Conservation (phyloP, 2,329 filamentous ascomycete species). For the Aspergillus chevalieri region DNA sequence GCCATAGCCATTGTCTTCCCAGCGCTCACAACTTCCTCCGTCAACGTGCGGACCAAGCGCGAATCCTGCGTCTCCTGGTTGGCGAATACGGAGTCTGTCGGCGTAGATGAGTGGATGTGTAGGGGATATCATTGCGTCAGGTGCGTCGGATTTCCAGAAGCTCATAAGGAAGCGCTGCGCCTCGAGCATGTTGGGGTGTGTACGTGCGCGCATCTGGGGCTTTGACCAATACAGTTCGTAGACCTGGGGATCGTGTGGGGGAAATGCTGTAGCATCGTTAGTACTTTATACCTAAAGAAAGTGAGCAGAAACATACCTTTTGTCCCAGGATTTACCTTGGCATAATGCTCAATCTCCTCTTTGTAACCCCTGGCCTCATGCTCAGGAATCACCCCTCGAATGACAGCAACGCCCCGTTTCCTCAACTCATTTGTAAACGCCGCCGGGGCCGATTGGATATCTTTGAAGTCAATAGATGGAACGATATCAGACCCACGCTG, state of each 20-base stretch:
- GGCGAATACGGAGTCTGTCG: constrained; percentile 62
- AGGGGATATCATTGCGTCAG: constrained; percentile 1
- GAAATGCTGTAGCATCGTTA: neutral
- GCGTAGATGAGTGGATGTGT: constrained; percentile 54
- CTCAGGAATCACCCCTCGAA: constrained; percentile 5
- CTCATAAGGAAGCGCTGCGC: constrained; percentile 3
- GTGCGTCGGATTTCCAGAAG: neutral
- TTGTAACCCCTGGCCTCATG: constrained; percentile 1
- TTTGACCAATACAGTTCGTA: constrained; percentile 10
- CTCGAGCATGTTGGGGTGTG: constrained; percentile 10
- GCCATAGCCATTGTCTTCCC: constrained; percentile 61
- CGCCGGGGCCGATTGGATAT: constrained; percentile 2
- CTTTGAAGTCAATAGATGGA: constrained; percentile 4
- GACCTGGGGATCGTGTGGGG: neutral
- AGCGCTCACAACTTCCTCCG: constrained; percentile 64
- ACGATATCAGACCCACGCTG: constrained; percentile 2
- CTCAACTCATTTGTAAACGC: neutral
- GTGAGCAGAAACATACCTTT: neutral
- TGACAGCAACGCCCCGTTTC: constrained; percentile 7
- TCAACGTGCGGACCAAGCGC: constrained; percentile 64
- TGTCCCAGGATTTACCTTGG: neutral
- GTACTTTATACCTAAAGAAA: neutral
- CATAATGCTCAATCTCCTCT: neutral
- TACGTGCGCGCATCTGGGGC: constrained; percentile 7
- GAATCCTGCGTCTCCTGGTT: constrained; percentile 60